Conservation (phyloP, 2,329 filamentous ascomycete species). For the Proliferodiscus dingleyae region DNA sequence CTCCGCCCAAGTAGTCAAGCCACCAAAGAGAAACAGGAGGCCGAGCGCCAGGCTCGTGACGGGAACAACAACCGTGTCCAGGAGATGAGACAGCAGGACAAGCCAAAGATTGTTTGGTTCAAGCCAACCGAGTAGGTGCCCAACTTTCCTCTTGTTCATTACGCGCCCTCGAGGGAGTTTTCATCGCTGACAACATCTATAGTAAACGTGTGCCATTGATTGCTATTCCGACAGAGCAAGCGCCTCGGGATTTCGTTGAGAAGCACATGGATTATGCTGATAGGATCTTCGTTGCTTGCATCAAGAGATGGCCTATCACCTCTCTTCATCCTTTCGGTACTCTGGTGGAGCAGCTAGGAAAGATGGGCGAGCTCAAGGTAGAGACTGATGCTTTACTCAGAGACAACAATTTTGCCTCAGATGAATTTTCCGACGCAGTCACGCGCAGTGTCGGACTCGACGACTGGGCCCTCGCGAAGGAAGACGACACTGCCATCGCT, state of each 20-base stretch:
- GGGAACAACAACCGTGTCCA: slow-evolving; percentile 66
- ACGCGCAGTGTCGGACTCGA: slow-evolving; percentile 87
- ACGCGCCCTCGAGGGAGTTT: too few relatives aligned
- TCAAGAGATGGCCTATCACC: slow-evolving; percentile 99
- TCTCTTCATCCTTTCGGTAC: slow-evolving; percentile 99
- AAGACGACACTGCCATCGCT: slow-evolving; percentile 69
- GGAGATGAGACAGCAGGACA: slow-evolving; percentile 83
- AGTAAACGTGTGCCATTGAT: slow-evolving; percentile 97
- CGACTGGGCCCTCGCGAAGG: slow-evolving; percentile 82
- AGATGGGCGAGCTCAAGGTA: slow-evolving; percentile 95
- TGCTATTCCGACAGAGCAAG: slow-evolving; percentile 96
- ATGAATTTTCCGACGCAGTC: slow-evolving; percentile 96
- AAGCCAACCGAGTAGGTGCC: slow-evolving; percentile 99
- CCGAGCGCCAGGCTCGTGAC: slow-evolving; percentile 87
- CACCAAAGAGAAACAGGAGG: slow-evolving; percentile 99
- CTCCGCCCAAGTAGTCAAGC: slow-evolving; percentile 95
- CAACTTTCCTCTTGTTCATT: too few relatives aligned
- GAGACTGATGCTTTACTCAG: slow-evolving; percentile 95
- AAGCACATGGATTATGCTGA: slow-evolving; percentile 97
- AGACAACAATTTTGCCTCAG: slow-evolving; percentile 97
- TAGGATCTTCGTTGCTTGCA: slow-evolving; percentile 96
- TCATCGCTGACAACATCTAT: too few relatives aligned
- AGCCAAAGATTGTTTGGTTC: slow-evolving; percentile 99
- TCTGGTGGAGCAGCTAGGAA: slow-evolving; percentile 91
- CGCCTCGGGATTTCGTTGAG: slow-evolving; percentile 95